Evolutionary conservation across 2,329 filamentous ascomycete species (phyloP), one percentile per base, ranked within the genome.

Genomic region (Escovopsis sp.): DNA sequence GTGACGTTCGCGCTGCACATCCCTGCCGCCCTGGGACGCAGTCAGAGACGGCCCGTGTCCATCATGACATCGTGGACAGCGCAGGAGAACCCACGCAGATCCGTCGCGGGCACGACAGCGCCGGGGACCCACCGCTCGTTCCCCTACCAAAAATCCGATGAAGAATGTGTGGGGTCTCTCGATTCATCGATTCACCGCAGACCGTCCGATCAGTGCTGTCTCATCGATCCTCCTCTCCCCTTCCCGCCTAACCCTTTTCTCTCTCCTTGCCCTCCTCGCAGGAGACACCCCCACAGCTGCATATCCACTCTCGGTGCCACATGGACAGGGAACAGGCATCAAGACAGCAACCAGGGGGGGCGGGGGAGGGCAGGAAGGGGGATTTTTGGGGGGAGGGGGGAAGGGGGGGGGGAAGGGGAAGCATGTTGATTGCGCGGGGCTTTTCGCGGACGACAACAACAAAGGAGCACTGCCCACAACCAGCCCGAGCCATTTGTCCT

Each of bases 171-270:
- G 43, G 43, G 43, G 43, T 45, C 41, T 45, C 41, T 42, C 20
- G 20, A 20, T 20, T 20, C 20, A 15, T 35, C 43, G 43, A 45
- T 45, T 40, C 43, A 45, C 40, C 41, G 39, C 41, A 43, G 29
- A 45, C 41, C 39, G 40, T 40, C 41, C 43, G 43, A 45, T 45
- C 43, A 27, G 36, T 39, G 38, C 20, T 20, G 43, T 45, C 43
- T 40, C 37, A 45, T 45, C 43, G 37, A 43, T 36, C 43, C 43
- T 40, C 43, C 35, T 36, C 39, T 36, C 39, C 35, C 39, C 31
- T 37, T 14, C 24, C 32, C 39, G 30, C 25, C 39, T 38, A 35
- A 31, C 33, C 30, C 41, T 20, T 35, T 39, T 41, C 32, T 33
- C 32, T 13, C 32, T 12, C 32, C 12, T 12, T 12, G 12, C 12